phyloP scores from a whole-genome alignment of 805 yeast genomes.

The Barnettozyma sp. region DNA sequence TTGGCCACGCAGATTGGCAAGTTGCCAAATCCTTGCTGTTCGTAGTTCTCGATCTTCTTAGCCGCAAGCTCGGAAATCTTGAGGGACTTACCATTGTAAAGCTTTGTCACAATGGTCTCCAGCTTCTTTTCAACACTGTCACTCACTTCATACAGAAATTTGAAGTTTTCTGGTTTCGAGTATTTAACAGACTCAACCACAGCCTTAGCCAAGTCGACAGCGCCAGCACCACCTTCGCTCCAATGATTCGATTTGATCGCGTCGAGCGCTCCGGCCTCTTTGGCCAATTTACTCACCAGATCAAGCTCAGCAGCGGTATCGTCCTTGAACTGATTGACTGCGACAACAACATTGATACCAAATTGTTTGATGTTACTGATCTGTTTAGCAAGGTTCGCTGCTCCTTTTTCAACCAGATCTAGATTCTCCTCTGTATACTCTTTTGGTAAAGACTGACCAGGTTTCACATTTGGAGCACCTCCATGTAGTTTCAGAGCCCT shows the following conservation, averaged over 20 bases:
- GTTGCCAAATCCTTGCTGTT: constrained; percentile 67
- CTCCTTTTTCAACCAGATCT: constrained; percentile 61
- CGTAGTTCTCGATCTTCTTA: constrained; percentile 61
- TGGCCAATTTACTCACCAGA: constrained; percentile 57
- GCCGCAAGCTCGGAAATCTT: constrained; percentile 66
- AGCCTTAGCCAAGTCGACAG: constrained; percentile 65
- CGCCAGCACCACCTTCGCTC: constrained; percentile 84
- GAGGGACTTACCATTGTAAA: constrained; percentile 73
- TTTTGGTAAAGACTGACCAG: constrained; percentile 72
- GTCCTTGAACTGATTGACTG: constrained; percentile 71
- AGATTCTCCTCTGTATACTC: constrained; percentile 68
- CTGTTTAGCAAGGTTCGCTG: constrained; percentile 71
- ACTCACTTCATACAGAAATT: constrained; percentile 55
- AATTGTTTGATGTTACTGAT: constrained; percentile 63
- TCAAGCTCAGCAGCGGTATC: constrained; percentile 66
- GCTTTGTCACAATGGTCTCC: constrained; percentile 57
- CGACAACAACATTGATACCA: constrained; percentile 77
- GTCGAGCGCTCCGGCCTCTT: constrained; percentile 72
- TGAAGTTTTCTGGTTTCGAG: constrained; percentile 33
- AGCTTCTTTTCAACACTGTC: constrained; percentile 65
- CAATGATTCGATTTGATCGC: constrained; percentile 81
- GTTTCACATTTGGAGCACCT: constrained; percentile 84
- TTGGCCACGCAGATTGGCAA: constrained; percentile 82
- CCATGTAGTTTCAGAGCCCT: constrained; percentile 84
- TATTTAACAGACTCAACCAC: constrained; percentile 56